A percentile compares a stretch with the other conserved stretches of the same genome.
Conservation (phyloP, 2,329 filamentous ascomycete genomes). For the Thielaviopsis ethacetica region DNA sequence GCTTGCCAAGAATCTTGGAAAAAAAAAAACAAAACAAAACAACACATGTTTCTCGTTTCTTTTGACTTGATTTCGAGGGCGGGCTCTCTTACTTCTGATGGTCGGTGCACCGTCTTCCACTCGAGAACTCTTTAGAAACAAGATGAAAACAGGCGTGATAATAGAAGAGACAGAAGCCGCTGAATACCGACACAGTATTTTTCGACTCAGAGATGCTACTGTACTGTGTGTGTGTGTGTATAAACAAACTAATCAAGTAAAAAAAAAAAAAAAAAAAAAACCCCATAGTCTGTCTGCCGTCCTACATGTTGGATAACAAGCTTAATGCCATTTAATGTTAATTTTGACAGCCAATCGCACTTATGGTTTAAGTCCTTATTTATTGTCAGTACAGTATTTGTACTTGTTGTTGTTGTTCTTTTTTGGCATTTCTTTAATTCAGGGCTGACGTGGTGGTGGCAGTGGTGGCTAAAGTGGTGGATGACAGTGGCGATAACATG, state of each 20-base stretch:
- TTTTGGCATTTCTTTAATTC: neutral
- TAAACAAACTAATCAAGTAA: neutral
- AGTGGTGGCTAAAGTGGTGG: too few species aligned
- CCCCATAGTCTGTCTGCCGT: neutral
- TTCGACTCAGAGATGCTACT: too few species aligned
- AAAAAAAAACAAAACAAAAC: too few species aligned
- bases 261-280: neutral
- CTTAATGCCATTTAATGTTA: neutral
- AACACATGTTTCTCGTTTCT: neutral
- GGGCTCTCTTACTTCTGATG: neutral
- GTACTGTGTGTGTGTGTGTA: too few species aligned
- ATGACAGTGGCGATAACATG: neutral
- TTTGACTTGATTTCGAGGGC: neutral
- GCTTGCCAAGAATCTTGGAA: neutral
- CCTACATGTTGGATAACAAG: neutral
- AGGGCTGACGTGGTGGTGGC: neutral
- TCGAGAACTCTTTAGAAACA: neutral
- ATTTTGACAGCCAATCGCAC: neutral
- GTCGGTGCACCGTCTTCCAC: too few species aligned
- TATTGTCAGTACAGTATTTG: too few species aligned
- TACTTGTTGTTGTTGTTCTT: neutral
- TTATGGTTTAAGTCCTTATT: neutral
- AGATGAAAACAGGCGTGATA: too few species aligned
- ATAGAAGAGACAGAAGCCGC: too few species aligned
- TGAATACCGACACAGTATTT: too few species aligned